These are phyloP conservation scores for Filosporella fistucella DNA, from an alignment of 495 filamentous ascomycete species.

Conservation along the genomic window DNA sequence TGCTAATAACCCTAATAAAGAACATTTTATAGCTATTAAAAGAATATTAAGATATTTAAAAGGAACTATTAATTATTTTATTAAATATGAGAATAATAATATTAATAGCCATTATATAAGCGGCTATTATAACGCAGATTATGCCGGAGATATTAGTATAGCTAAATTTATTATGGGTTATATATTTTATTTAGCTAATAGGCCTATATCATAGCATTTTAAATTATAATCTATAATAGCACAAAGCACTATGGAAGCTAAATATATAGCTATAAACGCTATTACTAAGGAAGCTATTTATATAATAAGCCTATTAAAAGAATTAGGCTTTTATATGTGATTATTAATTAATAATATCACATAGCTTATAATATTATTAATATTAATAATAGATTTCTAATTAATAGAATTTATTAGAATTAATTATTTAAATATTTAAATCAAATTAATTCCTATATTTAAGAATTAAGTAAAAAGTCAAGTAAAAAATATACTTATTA, in stretches of 20 bases:
- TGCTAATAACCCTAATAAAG: conserved; percentile 9
- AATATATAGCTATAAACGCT: conserved; percentile 15
- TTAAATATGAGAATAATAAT: conserved; percentile 13
- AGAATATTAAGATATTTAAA: conserved; percentile 20
- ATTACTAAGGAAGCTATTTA: conserved; percentile 11
- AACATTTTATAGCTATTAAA: conserved; percentile 12
- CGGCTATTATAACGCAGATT: conserved; percentile 8
- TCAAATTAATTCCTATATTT: no score
- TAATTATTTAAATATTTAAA: no score
- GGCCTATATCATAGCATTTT: conserved; percentile 12
- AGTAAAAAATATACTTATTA: no score
- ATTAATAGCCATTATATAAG: conserved; percentile 2
- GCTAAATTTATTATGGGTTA: conserved; percentile 11
- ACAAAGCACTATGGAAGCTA: conserved; percentile 5
- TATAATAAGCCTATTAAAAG: conserved; percentile 9
- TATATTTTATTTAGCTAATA: conserved; percentile 6
- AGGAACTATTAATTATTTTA: conserved; percentile 10
- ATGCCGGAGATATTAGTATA: conserved; percentile 4
- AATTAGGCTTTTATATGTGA: conserved; percentile 10
- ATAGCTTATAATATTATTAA: no score
- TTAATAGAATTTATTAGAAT: no score
- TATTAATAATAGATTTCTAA: no score
- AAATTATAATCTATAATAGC: conserved; percentile 11
- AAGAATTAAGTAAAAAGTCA: no score
- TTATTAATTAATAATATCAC: no score